Conservation (phyloP, 1,284 basidiomycete genomes). For the Pseudozyma sp. region DNA sequence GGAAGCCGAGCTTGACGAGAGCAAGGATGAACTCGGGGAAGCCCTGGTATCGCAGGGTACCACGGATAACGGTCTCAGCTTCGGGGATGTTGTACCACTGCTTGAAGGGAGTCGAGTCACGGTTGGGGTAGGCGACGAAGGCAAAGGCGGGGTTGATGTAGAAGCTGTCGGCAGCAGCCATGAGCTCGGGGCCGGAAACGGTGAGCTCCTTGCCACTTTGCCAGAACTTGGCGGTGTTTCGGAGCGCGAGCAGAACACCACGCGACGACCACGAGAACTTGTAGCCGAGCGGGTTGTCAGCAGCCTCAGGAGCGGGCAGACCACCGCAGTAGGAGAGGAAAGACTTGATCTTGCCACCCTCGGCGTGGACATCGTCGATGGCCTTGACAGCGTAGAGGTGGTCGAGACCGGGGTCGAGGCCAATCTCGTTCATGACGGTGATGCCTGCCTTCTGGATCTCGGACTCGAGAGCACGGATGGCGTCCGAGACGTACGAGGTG, state of each 20-base stretch:
- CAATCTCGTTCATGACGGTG: constrained; percentile 97
- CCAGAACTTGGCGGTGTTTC: constrained; percentile 86
- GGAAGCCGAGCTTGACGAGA: constrained; percentile 88
- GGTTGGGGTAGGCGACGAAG: constrained; percentile 97
- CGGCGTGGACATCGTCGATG: constrained; percentile 90
- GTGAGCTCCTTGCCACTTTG: constrained; percentile 57
- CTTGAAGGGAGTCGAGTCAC: constrained; percentile 89
- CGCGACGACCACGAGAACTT: constrained; percentile 99
- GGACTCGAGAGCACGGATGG: constrained; percentile 87
- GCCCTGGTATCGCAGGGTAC: constrained; percentile 94
- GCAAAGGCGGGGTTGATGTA: constrained; percentile 95
- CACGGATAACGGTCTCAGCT: constrained; percentile 89
- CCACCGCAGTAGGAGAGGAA: constrained; percentile 98
- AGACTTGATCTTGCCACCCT: constrained; percentile 88
- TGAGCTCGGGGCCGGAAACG: constrained; percentile 65
- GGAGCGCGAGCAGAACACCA: constrained; percentile 91
- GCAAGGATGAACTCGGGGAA: constrained; percentile 97
- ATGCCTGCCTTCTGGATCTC: constrained; percentile 89
- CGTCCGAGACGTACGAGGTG: constrained; percentile 93
- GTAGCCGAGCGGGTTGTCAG: constrained; percentile 96
- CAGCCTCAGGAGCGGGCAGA: constrained; percentile 88
- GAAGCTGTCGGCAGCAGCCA: constrained; percentile 81
- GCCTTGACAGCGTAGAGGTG: constrained; percentile 97
- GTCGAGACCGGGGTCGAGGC: constrained; percentile 96
- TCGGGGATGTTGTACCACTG: constrained; percentile 90